Percentiles rank a stretch among this genome's conserved stretches.
These are phyloP conservation scores for Sphagnum tenellum DNA, from an alignment of 225 moss, liverwort and hornwort genomes.

Conservation along the genomic window DNA sequence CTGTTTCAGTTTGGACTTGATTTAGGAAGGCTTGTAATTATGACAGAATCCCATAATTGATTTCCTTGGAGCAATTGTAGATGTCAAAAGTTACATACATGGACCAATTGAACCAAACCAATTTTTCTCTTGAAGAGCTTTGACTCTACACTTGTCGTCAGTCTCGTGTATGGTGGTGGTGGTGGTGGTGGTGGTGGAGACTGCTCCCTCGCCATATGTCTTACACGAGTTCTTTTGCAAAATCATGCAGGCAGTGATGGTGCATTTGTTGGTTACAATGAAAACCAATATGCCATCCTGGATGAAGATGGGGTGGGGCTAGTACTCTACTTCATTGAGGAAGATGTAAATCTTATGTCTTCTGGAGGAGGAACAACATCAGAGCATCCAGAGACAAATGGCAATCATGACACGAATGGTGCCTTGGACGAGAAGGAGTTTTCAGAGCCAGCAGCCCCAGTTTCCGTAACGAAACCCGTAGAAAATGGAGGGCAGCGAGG, in stretches of 20 bases:
- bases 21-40: too few species aligned
- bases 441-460: constrained; percentile 34
- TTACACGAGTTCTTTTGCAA: too few species aligned
- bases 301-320: constrained; percentile 98
- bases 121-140: too few species aligned
- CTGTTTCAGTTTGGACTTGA: constrained; percentile 10
- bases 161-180: too few species aligned
- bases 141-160: too few species aligned
- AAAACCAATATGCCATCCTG: constrained; percentile 83
- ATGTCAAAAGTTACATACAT: too few species aligned
- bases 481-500: constrained; percentile 46
- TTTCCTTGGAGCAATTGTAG: too few species aligned
- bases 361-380: constrained; percentile 44
- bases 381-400: constrained; percentile 31
- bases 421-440: constrained; percentile 91
- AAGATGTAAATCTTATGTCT: constrained; percentile 57
- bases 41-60: too few species aligned
- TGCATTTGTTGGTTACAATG: constrained; percentile 80
- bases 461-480: constrained; percentile 34
- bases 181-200: too few species aligned
- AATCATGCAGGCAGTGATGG: constrained; percentile 73
- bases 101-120: too few species aligned
- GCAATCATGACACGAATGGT: constrained; percentile 22
- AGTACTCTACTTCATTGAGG: constrained; percentile 70
- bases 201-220: too few species aligned